Conservation (phyloP, 805 yeast species). For the Candida boidinii region DNA sequence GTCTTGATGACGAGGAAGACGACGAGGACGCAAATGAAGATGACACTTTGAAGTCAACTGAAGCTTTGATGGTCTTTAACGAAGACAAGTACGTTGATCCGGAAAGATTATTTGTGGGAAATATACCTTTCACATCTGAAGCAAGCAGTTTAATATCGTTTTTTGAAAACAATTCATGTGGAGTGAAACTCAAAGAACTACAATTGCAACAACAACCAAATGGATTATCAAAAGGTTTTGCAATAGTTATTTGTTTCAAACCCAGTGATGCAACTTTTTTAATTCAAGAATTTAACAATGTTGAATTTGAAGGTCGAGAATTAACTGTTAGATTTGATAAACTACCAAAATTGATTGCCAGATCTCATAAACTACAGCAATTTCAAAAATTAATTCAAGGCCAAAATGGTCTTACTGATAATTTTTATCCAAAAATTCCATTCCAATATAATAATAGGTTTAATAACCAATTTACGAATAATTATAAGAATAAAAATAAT, state of each 20-base stretch:
- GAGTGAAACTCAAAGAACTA: conserved; percentile 1
- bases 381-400: no score
- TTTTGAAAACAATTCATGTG: not conserved
- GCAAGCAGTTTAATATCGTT: conserved; percentile 27
- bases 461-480: no score
- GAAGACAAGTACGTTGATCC: conserved; percentile 29
- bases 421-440: no score
- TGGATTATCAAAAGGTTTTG: conserved; percentile 51
- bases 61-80: conserved; percentile 14
- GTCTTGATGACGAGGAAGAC: conserved; percentile 3
- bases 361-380: conserved; percentile 3
- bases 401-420: no score
- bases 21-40: conserved; percentile 13
- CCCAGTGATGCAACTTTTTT: conserved; percentile 38
- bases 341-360: conserved; percentile 31
- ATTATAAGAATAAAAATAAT: no score
- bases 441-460: no score
- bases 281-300: conserved; percentile 41
- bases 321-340: conserved; percentile 55
- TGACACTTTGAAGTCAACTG: conserved; percentile 15
- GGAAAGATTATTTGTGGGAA: conserved; percentile 43
- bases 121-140: conserved; percentile 40
- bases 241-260: conserved; percentile 45
- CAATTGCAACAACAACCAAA: conserved; percentile 28
- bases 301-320: conserved; percentile 48